Evolutionary conservation across 352 stramenopile species (phyloP).

Genomic region (Phytopythium vexans): DNA sequence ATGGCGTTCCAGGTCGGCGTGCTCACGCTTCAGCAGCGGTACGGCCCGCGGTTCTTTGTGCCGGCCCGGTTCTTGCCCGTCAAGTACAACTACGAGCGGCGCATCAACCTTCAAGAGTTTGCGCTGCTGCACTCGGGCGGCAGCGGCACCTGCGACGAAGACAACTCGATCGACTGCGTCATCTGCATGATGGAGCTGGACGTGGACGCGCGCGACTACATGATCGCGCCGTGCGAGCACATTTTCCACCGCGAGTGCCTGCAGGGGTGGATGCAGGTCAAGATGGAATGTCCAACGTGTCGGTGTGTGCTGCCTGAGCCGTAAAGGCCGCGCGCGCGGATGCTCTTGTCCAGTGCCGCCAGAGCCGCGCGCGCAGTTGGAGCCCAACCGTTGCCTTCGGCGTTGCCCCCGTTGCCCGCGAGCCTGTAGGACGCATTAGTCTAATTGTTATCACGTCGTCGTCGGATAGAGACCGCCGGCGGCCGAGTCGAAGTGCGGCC

Average conservation of each 20-base stretch:
- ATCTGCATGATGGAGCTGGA: conserved; percentile 88
- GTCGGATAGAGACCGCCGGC: too few relatives aligned
- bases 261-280: conserved; percentile 96
- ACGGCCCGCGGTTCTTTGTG: conserved; percentile 95
- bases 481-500: too few relatives aligned
- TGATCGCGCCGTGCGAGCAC: conserved; percentile 96
- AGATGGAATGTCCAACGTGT: conserved; percentile 97
- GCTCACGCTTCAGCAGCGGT: conserved; percentile 90
- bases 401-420: too few relatives aligned
- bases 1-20: conserved; percentile 91
- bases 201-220: conserved; percentile 87
- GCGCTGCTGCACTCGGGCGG: conserved; percentile 36
- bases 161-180: conserved; percentile 73
- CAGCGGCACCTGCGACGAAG: conserved; percentile 35
- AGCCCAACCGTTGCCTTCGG: too few relatives aligned
- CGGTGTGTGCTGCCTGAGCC: conserved; percentile 86
- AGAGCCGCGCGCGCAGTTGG: too few relatives aligned
- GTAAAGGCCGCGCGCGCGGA: conserved; percentile 15
- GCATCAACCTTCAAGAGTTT: conserved; percentile 65
- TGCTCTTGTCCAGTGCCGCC: too few relatives aligned
- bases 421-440: too few relatives aligned
- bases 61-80: conserved; percentile 93
- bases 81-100: conserved; percentile 97
- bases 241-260: conserved; percentile 95
- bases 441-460: too few relatives aligned